phyloP scores from a whole-genome alignment of 768 basidiomycete genomes.

The Auricularia auricula-judae region DNA sequence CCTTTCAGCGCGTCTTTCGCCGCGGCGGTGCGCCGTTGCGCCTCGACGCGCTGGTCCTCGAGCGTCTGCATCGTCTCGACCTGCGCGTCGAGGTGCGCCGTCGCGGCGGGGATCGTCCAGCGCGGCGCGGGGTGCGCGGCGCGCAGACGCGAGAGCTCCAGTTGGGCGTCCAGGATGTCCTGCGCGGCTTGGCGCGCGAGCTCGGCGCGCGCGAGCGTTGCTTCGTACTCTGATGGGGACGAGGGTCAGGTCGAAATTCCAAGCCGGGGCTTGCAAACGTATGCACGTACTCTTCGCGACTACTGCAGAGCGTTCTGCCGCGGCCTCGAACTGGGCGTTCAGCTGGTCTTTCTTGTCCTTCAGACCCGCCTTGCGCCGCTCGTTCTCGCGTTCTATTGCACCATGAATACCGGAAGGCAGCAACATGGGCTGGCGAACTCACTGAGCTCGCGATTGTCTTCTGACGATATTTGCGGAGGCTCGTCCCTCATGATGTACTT shows the following conservation, averaged over 20 bases:
- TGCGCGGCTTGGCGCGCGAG: constrained; percentile 53
- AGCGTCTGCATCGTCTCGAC: constrained; percentile 71
- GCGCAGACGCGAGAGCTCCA: constrained; percentile 68
- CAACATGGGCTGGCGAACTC: constrained; percentile 4
- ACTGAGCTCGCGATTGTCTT: constrained; percentile 57
- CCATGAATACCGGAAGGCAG: neutral
- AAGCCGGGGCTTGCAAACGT: too few relatives aligned
- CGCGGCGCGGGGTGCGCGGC: constrained; percentile 74
- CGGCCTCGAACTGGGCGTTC: constrained; percentile 49
- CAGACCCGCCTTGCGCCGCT: constrained; percentile 57
- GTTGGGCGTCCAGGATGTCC: constrained; percentile 73
- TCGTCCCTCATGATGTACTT: constrained; percentile 81
- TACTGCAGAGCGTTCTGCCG: constrained; percentile 46
- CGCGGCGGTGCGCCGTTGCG: constrained; percentile 38
- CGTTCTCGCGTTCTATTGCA: constrained; percentile 40
- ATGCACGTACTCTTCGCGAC: neutral
- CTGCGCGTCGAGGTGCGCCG: constrained; percentile 62
- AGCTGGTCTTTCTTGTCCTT: constrained; percentile 55
- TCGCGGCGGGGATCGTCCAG: constrained; percentile 65
- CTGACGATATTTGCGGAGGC: constrained; percentile 66
- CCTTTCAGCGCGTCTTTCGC: constrained; percentile 54
- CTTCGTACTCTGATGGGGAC: constrained; percentile 40
- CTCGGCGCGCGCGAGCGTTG: constrained; percentile 38
- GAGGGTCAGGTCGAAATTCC: too few relatives aligned
- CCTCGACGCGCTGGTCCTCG: constrained; percentile 48